phyloP scores from a whole-genome alignment of 2,329 filamentous ascomycete species.

The Ophiocordyceps camponoti-saundersi region DNA sequence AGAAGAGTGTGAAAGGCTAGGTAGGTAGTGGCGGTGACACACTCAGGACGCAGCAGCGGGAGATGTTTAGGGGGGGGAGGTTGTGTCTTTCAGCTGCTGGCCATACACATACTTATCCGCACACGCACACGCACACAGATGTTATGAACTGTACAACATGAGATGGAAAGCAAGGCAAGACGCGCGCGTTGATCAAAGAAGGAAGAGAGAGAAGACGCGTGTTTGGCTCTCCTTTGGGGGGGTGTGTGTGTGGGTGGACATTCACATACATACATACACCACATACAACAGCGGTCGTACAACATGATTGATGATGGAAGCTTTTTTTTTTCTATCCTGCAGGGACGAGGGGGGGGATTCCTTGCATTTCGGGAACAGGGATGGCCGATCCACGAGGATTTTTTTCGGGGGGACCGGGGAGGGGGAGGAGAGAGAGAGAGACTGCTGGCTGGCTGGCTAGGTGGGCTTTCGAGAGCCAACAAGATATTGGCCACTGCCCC shows the following conservation, averaged over 20 bases:
- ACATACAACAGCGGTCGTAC: no score
- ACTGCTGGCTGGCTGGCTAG: no score
- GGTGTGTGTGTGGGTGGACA: no score
- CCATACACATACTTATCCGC: no score
- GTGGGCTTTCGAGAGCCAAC: no score
- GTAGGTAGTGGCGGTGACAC: no score
- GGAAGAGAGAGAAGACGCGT: neutral
- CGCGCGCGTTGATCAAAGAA: neutral
- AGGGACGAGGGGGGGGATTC: neutral
- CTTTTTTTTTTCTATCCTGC: neutral
- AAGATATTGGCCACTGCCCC: no score
- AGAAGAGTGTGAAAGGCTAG: no score
- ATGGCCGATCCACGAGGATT: neutral
- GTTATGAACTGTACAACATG: no score
- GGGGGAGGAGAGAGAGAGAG: neutral
- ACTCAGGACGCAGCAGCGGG: no score
- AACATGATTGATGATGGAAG: neutral
- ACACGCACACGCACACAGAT: no score
- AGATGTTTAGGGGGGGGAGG: no score
- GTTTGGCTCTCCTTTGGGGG: neutral
- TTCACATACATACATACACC: neutral
- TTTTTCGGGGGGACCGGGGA: neutral
- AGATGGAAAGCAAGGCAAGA: neutral
- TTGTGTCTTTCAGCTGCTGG: neutral
- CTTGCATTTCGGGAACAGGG: neutral